phyloP scores from a whole-genome alignment of 2,329 filamentous ascomycete genomes.

The Aspergillus calidoustus region DNA sequence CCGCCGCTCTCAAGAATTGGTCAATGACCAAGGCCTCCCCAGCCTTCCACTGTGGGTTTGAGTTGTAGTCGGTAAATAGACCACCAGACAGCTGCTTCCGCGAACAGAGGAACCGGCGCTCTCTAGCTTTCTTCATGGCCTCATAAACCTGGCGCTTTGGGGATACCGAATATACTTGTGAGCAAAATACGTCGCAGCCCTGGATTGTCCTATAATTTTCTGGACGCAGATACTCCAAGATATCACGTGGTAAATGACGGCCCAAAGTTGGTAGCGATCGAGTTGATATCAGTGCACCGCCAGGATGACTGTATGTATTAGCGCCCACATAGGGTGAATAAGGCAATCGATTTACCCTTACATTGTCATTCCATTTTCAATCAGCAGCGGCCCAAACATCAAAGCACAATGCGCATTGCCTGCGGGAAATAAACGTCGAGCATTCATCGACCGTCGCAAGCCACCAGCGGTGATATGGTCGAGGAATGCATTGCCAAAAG shows the following conservation, averaged over 20 bases:
- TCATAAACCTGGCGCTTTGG: conserved; percentile 7
- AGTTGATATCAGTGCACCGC: conserved; percentile 13
- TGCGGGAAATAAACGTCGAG: conserved; percentile 11
- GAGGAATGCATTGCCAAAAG: conserved; percentile 15
- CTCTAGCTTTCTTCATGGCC: conserved; percentile 4
- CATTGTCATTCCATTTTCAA: conserved; percentile 17
- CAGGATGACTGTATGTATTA: conserved; percentile 4
- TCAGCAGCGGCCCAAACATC: conserved; percentile 15
- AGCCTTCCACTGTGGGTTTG: not conserved
- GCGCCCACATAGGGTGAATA: not conserved
- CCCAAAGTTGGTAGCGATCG: conserved; percentile 10
- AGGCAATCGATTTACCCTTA: not conserved
- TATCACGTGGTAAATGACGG: conserved; percentile 5
- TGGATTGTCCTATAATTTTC: conserved; percentile 9
- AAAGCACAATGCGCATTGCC: conserved; percentile 14
- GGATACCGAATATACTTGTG: conserved; percentile 10
- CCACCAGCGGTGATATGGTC: conserved; percentile 7
- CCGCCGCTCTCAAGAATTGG: not conserved
- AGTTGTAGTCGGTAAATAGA: conserved; percentile 10
- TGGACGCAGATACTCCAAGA: conserved; percentile 12
- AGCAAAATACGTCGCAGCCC: conserved; percentile 8
- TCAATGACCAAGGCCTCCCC: not conserved
- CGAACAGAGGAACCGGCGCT: conserved; percentile 13
- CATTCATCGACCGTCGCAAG: not conserved
- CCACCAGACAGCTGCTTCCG: conserved; percentile 14